Evolutionary conservation across 2,329 filamentous ascomycete species (phyloP), one percentile per base, ranked within the genome.

Genomic region (Capronia epimyces): DNA sequence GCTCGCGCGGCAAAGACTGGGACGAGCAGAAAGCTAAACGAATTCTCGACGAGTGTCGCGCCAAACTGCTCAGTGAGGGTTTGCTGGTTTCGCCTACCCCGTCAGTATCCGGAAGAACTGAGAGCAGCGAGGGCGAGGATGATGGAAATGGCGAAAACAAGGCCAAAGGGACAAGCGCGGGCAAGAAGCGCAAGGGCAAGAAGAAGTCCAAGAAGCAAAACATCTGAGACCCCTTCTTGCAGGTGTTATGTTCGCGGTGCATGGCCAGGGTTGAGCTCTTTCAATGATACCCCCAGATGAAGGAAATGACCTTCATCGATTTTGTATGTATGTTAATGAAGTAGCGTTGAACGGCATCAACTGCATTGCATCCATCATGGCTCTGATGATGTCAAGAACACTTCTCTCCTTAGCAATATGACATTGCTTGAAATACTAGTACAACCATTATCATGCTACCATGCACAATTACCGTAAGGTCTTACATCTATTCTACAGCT

Each of bases 191-290:
- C 18, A 56, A 53, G 24, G 46, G 46, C 16, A 53, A 53, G 49
- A 56, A 45, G 40, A 56, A 56, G 46, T 37, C 25, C 15, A 56
- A 52, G 46, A 56, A 50, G 43, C 52, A 41, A 55, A 32, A 24
- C 5, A 21, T 8, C 3, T 12, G 16, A 9, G 9, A n/a, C n/a
- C n/a, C n/a, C 10, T 10, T 6, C 25, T 5, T 6, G 25, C 25
- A 27, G 25, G 25, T 27, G 25, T 27, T 27, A 10, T 6, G 25
- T 27, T 27, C 25, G 10, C 10, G 5, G 5, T 27, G 25, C 25
- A 27, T 27, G 25, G 25, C 13, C 29, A 32, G 29, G 29, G 12
- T 12, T 32, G 3, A 9, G 29, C n/a, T 32, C n/a, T 32, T 7
- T 9, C 3, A 32, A 42, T 42, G 39, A 42, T 46, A 46, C 43